Percentiles rank a stretch among this genome's conserved stretches.
These are phyloP conservation scores for Psidium friedrichsthalianum DNA, from an alignment of 345 rosid genomes.

Conservation along the genomic window DNA sequence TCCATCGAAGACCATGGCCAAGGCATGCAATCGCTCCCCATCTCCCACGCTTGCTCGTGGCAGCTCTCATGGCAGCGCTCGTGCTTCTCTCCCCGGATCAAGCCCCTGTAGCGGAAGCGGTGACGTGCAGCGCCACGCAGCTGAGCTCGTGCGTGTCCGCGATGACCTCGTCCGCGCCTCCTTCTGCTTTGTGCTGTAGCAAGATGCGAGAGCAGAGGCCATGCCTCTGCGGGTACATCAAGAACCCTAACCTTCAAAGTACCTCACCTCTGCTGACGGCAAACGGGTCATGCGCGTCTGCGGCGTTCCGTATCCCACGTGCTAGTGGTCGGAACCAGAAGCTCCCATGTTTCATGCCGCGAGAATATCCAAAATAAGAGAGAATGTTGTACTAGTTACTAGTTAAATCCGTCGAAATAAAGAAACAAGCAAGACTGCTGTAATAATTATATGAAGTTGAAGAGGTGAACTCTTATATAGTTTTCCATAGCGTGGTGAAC, in stretches of 20 bases:
- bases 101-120: slow-evolving; percentile 26
- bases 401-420: too few species aligned
- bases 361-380: too few species aligned
- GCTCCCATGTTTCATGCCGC: too few species aligned
- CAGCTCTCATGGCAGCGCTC: neutral
- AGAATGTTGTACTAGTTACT: too few species aligned
- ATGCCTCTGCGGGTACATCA: slow-evolving; percentile 55
- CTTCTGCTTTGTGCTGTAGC: slow-evolving; percentile 40
- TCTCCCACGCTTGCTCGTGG: neutral
- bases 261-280: neutral
- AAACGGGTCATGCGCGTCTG: too few species aligned
- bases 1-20: neutral
- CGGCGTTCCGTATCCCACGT: too few species aligned
- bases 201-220: slow-evolving; percentile 48
- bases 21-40: neutral
- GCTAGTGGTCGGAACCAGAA: too few species aligned
- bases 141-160: slow-evolving; percentile 44
- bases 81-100: neutral
- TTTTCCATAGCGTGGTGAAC: too few species aligned
- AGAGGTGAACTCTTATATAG: too few species aligned
- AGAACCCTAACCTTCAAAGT: slow-evolving; percentile 27
- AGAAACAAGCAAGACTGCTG: too few species aligned
- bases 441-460: too few species aligned
- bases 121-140: slow-evolving; percentile 32
- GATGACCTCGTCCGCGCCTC: slow-evolving; percentile 17